Percentiles rank a stretch among this genome's conserved stretches.
Conservation (phyloP, 2,329 filamentous ascomycete genomes). For the Hymenotorrendiella dingleyae region DNA sequence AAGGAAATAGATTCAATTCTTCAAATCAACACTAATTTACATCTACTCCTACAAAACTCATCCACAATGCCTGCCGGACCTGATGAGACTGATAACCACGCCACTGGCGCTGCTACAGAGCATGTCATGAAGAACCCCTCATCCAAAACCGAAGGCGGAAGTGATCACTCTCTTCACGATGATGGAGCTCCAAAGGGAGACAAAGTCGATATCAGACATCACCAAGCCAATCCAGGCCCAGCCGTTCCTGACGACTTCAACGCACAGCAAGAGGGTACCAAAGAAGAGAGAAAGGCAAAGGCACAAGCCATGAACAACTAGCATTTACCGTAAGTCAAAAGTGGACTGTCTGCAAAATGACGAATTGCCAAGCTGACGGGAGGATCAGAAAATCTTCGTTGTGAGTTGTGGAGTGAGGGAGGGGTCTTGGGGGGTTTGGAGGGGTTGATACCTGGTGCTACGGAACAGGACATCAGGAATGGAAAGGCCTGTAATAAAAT, state of each 20-base stretch:
- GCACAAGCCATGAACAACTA: constrained; percentile 62
- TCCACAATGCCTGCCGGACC: constrained; percentile 34
- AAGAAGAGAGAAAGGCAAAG: constrained; percentile 62
- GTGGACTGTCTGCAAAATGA: too few species aligned
- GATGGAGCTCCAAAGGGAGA: constrained; percentile 38
- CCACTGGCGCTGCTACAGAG: constrained; percentile 30
- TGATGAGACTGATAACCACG: constrained; percentile 32
- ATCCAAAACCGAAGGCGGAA: constrained; percentile 33
- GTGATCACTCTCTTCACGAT: constrained; percentile 32
- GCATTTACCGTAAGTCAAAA: too few species aligned
- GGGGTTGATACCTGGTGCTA: too few species aligned
- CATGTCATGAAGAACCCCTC: constrained; percentile 32
- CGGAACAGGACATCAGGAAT: background rate
- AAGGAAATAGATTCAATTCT: background rate
- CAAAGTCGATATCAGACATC: constrained; percentile 43
- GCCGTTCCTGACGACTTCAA: constrained; percentile 49
- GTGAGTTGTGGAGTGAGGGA: background rate
- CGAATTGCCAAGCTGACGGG: background rate
- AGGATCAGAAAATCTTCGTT: constrained; percentile 3
- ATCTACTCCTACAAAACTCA: too few species aligned
- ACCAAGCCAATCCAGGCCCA: constrained; percentile 53
- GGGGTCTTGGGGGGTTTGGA: background rate
- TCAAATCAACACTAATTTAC: background rate
- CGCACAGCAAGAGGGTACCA: constrained; percentile 51
- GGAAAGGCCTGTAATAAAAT: background rate